A percentile compares a stretch with the other conserved stretches of the same genome.
These are phyloP conservation scores for Leccinum arenicola DNA, from an alignment of 768 basidiomycete species.

Conservation along the genomic window DNA sequence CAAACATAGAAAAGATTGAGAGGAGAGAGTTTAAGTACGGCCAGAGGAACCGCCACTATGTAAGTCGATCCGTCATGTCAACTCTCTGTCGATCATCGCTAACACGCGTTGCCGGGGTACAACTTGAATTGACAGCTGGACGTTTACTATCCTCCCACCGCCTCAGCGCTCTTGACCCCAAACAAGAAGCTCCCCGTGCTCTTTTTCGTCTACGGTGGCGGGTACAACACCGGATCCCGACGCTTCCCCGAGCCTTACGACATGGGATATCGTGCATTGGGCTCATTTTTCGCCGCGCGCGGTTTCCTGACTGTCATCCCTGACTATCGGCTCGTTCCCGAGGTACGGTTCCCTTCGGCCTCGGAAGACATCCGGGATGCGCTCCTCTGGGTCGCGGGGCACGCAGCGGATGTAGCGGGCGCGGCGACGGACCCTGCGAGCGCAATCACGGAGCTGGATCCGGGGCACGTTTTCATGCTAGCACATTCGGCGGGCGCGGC, in stretches of 20 bases:
- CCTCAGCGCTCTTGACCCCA: conserved; percentile 20
- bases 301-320: conserved; percentile 65
- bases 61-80: conserved; percentile 1
- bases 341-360: conserved; percentile 50
- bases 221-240: conserved; percentile 52
- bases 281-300: conserved; percentile 55
- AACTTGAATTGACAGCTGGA: conserved; percentile 46
- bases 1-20: conserved; percentile 45
- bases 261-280: conserved; percentile 53
- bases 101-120: neutral
- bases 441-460: conserved; percentile 33
- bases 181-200: conserved; percentile 44
- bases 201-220: conserved; percentile 68
- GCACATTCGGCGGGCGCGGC: conserved; percentile 64
- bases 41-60: conserved; percentile 38
- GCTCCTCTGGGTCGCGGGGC: conserved; percentile 50
- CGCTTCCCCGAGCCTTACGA: conserved; percentile 44
- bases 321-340: conserved; percentile 64
- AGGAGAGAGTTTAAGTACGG: conserved; percentile 59
- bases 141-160: conserved; percentile 54
- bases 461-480: conserved; percentile 42
- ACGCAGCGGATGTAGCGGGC: conserved; percentile 18
- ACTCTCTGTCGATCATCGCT: neutral
- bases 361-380: conserved; percentile 55
- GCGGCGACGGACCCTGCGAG: conserved; percentile 3